Conservation (phyloP, 2,329 filamentous ascomycete species). For the Gnomoniopsis smithogilvyi region DNA sequence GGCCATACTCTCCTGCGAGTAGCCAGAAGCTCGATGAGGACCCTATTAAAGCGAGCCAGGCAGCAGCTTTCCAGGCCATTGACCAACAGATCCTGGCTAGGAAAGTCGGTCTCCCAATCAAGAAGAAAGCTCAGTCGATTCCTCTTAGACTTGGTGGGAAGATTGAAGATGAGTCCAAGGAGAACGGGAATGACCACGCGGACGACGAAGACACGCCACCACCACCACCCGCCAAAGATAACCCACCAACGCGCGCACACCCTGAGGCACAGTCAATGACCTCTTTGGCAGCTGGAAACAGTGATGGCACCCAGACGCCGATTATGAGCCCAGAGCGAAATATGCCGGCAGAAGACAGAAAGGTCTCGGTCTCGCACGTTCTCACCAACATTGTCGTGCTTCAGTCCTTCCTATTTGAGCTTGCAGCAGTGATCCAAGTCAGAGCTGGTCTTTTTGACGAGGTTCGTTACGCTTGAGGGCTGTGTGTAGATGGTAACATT, state of each 20-base stretch:
- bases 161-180: constrained; percentile 20
- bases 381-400: constrained; percentile 77
- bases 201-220: constrained; percentile 23
- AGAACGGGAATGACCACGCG: constrained; percentile 1
- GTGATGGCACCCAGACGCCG: constrained; percentile 15
- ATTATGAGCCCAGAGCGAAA: background rate
- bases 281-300: background rate
- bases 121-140: constrained; percentile 40
- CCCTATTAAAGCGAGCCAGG: constrained; percentile 45
- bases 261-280: background rate
- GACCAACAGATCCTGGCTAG: constrained; percentile 60
- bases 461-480: constrained; percentile 55
- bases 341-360: constrained; percentile 29
- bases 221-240: constrained; percentile 16
- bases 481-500: background rate
- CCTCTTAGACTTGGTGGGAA: constrained; percentile 43
- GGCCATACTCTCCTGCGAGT: constrained; percentile 39
- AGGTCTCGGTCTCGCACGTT: constrained; percentile 71
- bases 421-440: constrained; percentile 72
- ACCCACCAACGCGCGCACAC: constrained; percentile 1
- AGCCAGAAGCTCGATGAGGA: constrained; percentile 28
- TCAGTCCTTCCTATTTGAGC: constrained; percentile 76
- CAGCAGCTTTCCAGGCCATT: constrained; percentile 59
- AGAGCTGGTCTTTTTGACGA: constrained; percentile 74
- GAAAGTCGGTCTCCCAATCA: constrained; percentile 47